Conservation (phyloP, 306 rosid species). For the Clitoria ternatea region DNA sequence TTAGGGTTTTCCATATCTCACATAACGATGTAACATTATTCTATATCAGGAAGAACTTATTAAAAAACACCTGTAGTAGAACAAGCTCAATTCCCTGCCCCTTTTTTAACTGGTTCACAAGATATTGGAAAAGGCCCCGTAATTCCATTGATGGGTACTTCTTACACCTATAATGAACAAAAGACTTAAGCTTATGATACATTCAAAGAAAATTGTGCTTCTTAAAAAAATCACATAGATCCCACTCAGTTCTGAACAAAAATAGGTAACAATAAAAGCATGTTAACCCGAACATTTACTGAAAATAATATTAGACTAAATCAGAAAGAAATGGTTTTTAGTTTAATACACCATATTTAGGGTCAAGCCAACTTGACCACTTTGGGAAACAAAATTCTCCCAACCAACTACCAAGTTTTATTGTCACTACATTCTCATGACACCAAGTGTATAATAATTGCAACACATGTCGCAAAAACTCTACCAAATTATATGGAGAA, state of each 20-base stretch:
- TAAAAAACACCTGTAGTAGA: conserved; percentile 74
- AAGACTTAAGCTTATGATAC: conserved; percentile 4
- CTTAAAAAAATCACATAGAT: conserved; percentile 12
- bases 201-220: conserved; percentile 2
- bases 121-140: conserved; percentile 98
- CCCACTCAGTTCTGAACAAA: conserved; percentile 7
- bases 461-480: neutral
- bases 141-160: conserved; percentile 99
- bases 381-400: too few species aligned
- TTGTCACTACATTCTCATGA: too few species aligned
- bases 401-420: too few species aligned
- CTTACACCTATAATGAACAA: conserved; percentile 64
- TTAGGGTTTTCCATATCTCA: conserved; percentile 2
- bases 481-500: neutral
- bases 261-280: neutral
- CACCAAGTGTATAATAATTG: neutral
- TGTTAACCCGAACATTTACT: neutral
- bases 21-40: neutral
- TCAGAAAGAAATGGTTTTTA: neutral
- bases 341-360: too few species aligned
- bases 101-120: conserved; percentile 89
- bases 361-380: too few species aligned
- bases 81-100: conserved; percentile 96
- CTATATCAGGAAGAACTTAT: neutral
- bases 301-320: neutral